A percentile compares a stretch with the other conserved stretches of the same genome.
These are phyloP conservation scores for Sodiomyces alkalinus DNA, from an alignment of 2,329 filamentous ascomycete species.

Conservation along the genomic window DNA sequence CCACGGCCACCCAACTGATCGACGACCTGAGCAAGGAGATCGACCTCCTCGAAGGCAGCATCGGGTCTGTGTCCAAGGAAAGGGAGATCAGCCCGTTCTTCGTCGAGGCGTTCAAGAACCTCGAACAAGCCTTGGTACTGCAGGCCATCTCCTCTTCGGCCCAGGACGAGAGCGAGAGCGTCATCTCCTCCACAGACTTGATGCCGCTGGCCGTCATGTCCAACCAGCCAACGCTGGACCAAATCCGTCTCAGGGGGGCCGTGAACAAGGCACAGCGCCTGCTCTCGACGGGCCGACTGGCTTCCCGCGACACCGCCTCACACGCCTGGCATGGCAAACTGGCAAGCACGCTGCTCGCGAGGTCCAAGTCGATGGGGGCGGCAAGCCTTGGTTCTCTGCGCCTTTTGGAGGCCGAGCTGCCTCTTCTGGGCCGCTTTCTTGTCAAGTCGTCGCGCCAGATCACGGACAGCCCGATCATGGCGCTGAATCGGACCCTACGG, in stretches of 20 bases:
- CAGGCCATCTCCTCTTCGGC: conserved; percentile 9
- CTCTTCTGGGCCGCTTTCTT: conserved; percentile 41
- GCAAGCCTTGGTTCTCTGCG: conserved; percentile 45
- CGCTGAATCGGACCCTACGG: conserved; percentile 33
- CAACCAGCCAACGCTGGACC: conserved; percentile 23
- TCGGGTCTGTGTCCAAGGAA: conserved; percentile 24
- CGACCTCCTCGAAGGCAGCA: conserved; percentile 29
- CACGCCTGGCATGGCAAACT: conserved; percentile 24
- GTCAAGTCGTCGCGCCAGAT: conserved; percentile 32
- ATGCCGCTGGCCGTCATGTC: conserved; percentile 30
- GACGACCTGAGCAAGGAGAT: conserved; percentile 35
- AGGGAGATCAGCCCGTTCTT: conserved; percentile 32
- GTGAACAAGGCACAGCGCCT: conserved; percentile 3
- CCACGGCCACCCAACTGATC: conserved; percentile 30
- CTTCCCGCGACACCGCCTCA: conserved; percentile 3
- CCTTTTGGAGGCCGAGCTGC: conserved; percentile 50
- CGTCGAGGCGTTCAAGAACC: conserved; percentile 36
- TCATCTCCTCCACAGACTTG: conserved; percentile 8
- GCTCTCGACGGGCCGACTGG: conserved; percentile 5
- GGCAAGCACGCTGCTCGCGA: conserved; percentile 33
- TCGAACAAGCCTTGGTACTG: conserved; percentile 37
- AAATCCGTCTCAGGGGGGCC: conserved; percentile 21
- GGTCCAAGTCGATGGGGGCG: conserved; percentile 32
- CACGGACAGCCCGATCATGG: conserved; percentile 29
- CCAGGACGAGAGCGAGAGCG: no score